Percentiles rank a stretch among this genome's conserved stretches.
These are phyloP conservation scores for Cyclostephanos invisitatus DNA, from an alignment of 108 stramenopile genomes.

Conservation along the genomic window DNA sequence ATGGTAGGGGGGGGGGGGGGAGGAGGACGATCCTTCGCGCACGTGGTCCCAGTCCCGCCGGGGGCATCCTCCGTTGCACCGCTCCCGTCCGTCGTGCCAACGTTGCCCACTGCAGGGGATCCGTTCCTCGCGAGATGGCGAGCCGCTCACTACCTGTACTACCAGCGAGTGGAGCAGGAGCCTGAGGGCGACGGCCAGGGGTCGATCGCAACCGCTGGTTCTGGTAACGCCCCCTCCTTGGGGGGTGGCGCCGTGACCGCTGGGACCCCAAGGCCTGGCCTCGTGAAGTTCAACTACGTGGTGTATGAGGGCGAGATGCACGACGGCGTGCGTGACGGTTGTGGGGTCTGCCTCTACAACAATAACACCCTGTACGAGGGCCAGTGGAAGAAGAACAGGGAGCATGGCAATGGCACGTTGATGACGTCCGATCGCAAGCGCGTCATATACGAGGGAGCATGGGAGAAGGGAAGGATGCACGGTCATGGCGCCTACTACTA, in stretches of 20 bases:
- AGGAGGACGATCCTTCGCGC: not conserved
- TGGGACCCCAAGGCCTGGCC: slow-evolving; percentile 8
- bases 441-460: slow-evolving; percentile 86
- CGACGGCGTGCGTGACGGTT: slow-evolving; percentile 68
- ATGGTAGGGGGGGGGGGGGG: not conserved
- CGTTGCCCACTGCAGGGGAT: slow-evolving; percentile 67
- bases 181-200: slow-evolving; percentile 13
- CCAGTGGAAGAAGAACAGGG: slow-evolving; percentile 81
- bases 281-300: slow-evolving; percentile 59
- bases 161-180: slow-evolving; percentile 54
- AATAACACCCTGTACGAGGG: slow-evolving; percentile 88
- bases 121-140: slow-evolving; percentile 76
- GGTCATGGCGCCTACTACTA: slow-evolving; percentile 85
- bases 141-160: slow-evolving; percentile 84
- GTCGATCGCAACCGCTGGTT: slow-evolving; percentile 8
- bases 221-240: slow-evolving; percentile 18
- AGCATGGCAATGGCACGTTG: slow-evolving; percentile 82
- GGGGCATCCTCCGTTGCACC: slow-evolving; percentile 7
- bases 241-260: slow-evolving; percentile 1
- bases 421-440: slow-evolving; percentile 74
- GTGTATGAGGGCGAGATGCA: slow-evolving; percentile 92
- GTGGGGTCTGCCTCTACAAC: slow-evolving; percentile 80
- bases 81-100: slow-evolving; percentile 18
- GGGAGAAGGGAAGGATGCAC: slow-evolving; percentile 83
- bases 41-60: slow-evolving; percentile 10